phyloP scores from a whole-genome alignment of 2,329 filamentous ascomycete species.

The Polytolypa hystricis region DNA sequence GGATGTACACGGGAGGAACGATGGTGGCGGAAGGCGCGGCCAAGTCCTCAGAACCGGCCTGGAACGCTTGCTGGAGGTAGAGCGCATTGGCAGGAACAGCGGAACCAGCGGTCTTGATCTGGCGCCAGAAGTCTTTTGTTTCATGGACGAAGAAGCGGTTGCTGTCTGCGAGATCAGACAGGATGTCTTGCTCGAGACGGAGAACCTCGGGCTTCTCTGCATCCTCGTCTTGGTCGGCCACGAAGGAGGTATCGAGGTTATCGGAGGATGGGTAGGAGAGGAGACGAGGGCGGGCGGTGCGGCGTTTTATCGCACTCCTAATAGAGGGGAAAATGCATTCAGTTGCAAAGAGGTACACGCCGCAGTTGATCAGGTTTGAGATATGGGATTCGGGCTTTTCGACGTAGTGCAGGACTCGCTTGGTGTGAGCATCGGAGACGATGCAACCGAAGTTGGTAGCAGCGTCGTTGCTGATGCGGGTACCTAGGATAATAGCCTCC shows the following conservation, averaged over 20 bases:
- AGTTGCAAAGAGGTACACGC: conserved; percentile 93
- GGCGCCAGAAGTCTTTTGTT: conserved; percentile 98
- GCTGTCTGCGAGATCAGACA: conserved; percentile 89
- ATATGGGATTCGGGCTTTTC: conserved; percentile 98
- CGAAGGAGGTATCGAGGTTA: conserved; percentile 64
- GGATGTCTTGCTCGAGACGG: conserved; percentile 90
- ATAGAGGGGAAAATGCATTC: conserved; percentile 96
- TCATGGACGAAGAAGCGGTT: conserved; percentile 98
- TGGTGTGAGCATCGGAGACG: conserved; percentile 84
- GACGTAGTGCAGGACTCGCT: conserved; percentile 95
- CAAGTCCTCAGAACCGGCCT: conserved; percentile 70
- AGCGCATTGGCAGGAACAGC: conserved; percentile 94
- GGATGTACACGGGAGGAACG: conserved; percentile 86
- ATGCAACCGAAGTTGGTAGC: conserved; percentile 97
- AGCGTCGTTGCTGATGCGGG: conserved; percentile 77
- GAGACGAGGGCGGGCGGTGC: conserved; percentile 79
- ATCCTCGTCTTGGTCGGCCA: conserved; percentile 60
- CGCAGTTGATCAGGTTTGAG: conserved; percentile 97
- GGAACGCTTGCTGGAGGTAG: conserved; percentile 89
- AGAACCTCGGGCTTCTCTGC: conserved; percentile 76
- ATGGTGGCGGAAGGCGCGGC: conserved; percentile 76
- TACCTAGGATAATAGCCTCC: conserved; percentile 92
- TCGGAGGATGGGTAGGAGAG: conserved; percentile 94
- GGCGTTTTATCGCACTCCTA: conserved; percentile 86
- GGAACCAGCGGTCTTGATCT: conserved; percentile 98